phyloP scores from a whole-genome alignment of 176 grass and related monocot genomes.

The Paspalum vaginatum region DNA sequence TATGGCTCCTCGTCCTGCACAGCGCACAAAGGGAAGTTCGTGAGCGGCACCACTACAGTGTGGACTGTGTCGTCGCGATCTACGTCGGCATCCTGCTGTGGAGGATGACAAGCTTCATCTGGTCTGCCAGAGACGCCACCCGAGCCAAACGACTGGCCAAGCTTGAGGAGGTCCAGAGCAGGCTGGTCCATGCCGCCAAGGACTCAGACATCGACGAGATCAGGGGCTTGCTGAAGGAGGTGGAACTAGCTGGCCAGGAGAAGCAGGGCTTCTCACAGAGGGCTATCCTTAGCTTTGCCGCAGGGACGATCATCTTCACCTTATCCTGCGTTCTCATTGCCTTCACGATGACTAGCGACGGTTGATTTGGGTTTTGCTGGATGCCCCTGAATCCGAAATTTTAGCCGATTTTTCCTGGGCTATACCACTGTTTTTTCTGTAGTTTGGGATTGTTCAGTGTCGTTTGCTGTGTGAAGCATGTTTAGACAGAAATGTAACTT shows the following conservation, averaged over 20 bases:
- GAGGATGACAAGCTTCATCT: conserved; percentile 81
- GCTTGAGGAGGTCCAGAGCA: conserved; percentile 63
- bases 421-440: conserved; percentile 3
- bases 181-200: conserved; percentile 62
- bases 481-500: conserved; percentile 4
- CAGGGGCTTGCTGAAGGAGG: conserved; percentile 68
- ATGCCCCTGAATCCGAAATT: conserved; percentile 22
- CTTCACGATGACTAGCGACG: conserved; percentile 75
- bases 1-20: conserved; percentile 88
- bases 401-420: background rate
- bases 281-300: conserved; percentile 62
- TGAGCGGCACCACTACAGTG: conserved; percentile 77
- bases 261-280: conserved; percentile 55
- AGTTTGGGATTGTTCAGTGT: background rate
- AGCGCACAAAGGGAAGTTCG: conserved; percentile 86
- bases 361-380: conserved; percentile 48
- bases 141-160: conserved; percentile 64
- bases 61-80: conserved; percentile 88
- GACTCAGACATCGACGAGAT: conserved; percentile 77
- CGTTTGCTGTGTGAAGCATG: background rate
- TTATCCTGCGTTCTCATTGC: conserved; percentile 65
- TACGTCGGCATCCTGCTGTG: conserved; percentile 83
- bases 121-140: conserved; percentile 53
- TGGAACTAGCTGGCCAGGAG: conserved; percentile 66
- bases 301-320: conserved; percentile 57